Percentiles rank a stretch among this genome's conserved stretches.
These are phyloP conservation scores for Colletotrichum nymphaeae DNA, from an alignment of 2,329 filamentous ascomycete species.

Conservation along the genomic window DNA sequence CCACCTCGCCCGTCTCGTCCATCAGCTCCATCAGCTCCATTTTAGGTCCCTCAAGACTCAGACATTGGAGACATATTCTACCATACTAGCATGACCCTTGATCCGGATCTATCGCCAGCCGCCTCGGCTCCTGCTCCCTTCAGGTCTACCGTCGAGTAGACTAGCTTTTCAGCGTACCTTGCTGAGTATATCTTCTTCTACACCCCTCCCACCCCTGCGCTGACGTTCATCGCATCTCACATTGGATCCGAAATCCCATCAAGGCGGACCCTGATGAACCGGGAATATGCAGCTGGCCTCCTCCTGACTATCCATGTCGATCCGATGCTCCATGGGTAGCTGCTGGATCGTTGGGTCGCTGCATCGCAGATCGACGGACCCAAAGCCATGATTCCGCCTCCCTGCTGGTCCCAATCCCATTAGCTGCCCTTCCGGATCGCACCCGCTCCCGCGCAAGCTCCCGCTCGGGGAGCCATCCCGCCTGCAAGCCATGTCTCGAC, in stretches of 20 bases:
- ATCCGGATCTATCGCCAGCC: background rate
- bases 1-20: background rate
- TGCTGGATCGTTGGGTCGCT: slow-evolving; percentile 2
- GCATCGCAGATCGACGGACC: slow-evolving; percentile 8
- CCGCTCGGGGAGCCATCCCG: slow-evolving; percentile 18
- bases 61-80: background rate
- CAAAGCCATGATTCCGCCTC: background rate
- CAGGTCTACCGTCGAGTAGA: background rate
- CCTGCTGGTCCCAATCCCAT: background rate
- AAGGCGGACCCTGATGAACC: background rate
- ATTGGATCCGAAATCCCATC: background rate
- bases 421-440: slow-evolving; percentile 19
- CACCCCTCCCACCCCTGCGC: background rate
- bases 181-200: background rate
- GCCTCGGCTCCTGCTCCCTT: background rate
- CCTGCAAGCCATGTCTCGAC: background rate
- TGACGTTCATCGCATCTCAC: slow-evolving; percentile 10
- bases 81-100: background rate
- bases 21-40: background rate
- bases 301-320: background rate
- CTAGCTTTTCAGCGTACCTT: background rate
- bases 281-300: background rate
- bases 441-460: slow-evolving; percentile 6
- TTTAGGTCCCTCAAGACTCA: background rate
- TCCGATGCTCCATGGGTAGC: background rate